phyloP scores from a whole-genome alignment of 805 yeast genomes.

The Grigorovia transvaalensis region DNA sequence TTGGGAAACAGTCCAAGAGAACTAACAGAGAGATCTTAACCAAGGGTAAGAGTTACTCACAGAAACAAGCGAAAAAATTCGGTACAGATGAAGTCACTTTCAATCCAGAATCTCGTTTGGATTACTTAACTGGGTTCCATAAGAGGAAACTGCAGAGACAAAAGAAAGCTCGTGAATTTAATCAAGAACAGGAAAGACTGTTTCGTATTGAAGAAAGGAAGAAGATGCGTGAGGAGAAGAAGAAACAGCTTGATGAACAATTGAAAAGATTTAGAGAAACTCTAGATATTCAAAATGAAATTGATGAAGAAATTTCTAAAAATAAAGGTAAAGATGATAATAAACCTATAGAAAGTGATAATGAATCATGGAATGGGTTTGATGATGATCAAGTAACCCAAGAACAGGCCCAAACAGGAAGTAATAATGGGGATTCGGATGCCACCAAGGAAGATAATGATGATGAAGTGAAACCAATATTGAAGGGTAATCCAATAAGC shows the following conservation, averaged over 20 bases:
- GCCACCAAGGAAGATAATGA: constrained; percentile 7
- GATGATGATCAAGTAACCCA: constrained; percentile 16
- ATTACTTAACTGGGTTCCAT: constrained; percentile 90
- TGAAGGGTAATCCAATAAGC: constrained; percentile 17
- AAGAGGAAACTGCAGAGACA: constrained; percentile 83
- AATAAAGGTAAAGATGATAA: constrained; percentile 6
- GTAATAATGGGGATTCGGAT: constrained; percentile 13
- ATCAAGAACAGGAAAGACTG: constrained; percentile 66
- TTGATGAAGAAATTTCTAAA: constrained; percentile 15
- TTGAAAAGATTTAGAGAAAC: constrained; percentile 26
- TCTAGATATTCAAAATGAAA: constrained; percentile 17
- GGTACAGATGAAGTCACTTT: constrained; percentile 79
- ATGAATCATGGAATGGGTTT: constrained; percentile 33
- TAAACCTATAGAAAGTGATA: background rate
- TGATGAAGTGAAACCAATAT: constrained; percentile 22
- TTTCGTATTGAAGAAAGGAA: constrained; percentile 69
- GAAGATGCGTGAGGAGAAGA: constrained; percentile 50
- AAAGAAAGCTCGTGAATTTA: constrained; percentile 70
- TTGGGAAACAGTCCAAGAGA: background rate
- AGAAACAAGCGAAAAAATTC: constrained; percentile 52
- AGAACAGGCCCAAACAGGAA: background rate
- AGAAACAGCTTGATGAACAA: constrained; percentile 53
- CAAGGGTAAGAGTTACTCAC: constrained; percentile 72
- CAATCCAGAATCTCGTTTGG: constrained; percentile 68
- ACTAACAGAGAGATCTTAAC: constrained; percentile 76